Percentiles rank a stretch among this genome's conserved stretches.
Evolutionary conservation across 2,329 filamentous ascomycete genomes (phyloP).

Genomic region (Ophidiomyces ophidiicola): DNA sequence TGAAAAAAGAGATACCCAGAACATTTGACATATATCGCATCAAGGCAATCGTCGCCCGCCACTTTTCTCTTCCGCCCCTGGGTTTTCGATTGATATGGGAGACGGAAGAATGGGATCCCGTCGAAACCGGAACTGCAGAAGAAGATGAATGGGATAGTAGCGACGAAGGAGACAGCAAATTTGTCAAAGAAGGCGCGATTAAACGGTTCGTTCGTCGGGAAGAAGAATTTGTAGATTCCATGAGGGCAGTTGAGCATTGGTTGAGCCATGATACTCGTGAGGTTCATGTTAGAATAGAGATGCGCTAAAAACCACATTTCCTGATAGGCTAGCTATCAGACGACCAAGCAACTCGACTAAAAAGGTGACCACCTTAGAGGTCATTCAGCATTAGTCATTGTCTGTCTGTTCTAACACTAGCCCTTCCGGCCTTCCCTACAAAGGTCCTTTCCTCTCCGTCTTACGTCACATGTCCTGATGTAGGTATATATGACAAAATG

Average conservation of each 20-base stretch:
- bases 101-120: conserved; percentile 80
- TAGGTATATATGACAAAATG: too few relatives aligned
- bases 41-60: conserved; percentile 60
- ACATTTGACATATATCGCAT: conserved; percentile 70
- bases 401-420: too few relatives aligned
- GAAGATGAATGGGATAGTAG: conserved; percentile 41
- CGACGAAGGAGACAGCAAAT: conserved; percentile 38
- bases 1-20: conserved; percentile 51
- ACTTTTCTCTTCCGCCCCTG: conserved; percentile 56
- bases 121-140: conserved; percentile 49
- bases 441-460: too few relatives aligned
- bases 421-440: too few relatives aligned
- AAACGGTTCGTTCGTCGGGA: conserved; percentile 64
- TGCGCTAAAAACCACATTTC: conserved; percentile 9
- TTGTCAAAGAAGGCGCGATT: conserved; percentile 16
- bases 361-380: too few relatives aligned
- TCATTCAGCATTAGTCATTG: too few relatives aligned
- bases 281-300: conserved; percentile 59
- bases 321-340: not conserved
- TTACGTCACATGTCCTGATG: too few relatives aligned
- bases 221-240: conserved; percentile 66
- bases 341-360: too few relatives aligned
- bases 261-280: conserved; percentile 54
- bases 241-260: conserved; percentile 69
- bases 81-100: conserved; percentile 65